A percentile compares a stretch with the other conserved stretches of the same genome.
Evolutionary conservation across 2,329 filamentous ascomycete species (phyloP).

Genomic region (Alternaria arborescens): DNA sequence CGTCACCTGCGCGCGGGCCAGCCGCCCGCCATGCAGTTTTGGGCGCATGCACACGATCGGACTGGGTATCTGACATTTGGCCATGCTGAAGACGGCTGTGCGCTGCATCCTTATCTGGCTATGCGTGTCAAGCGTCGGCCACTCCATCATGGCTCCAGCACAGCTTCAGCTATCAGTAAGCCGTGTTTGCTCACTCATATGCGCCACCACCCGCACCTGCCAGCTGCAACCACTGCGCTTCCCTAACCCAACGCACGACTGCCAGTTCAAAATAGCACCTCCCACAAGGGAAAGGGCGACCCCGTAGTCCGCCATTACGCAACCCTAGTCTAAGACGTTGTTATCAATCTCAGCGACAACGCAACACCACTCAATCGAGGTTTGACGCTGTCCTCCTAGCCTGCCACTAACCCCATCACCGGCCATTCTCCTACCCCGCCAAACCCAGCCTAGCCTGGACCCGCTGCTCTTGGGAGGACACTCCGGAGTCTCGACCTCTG

Average conservation of each 20-base stretch:
- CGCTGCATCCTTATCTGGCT: conserved; percentile 17
- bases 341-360: conserved; percentile 1
- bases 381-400: conserved; percentile 5
- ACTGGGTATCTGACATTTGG: conserved; percentile 14
- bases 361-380: conserved; percentile 9
- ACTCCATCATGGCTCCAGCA: conserved; percentile 10
- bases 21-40: conserved; percentile 11
- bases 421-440: conserved; percentile 14
- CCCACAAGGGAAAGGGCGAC: conserved; percentile 11
- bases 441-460: conserved; percentile 12
- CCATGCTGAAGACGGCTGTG: conserved; percentile 14
- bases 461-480: conserved; percentile 1
- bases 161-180: not conserved
- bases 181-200: conserved; percentile 6
- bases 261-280: conserved; percentile 1
- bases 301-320: not conserved
- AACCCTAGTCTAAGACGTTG: conserved; percentile 3
- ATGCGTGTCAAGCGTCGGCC: conserved; percentile 11
- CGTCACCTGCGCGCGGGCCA: conserved; percentile 17
- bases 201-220: conserved; percentile 15
- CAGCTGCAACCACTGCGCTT: conserved; percentile 12
- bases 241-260: not conserved
- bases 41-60: conserved; percentile 14
- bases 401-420: not conserved
- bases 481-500: conserved; percentile 11